Evolutionary conservation across 306 rosid species (phyloP).

Genomic region (Elaeagnus macrophylla): DNA sequence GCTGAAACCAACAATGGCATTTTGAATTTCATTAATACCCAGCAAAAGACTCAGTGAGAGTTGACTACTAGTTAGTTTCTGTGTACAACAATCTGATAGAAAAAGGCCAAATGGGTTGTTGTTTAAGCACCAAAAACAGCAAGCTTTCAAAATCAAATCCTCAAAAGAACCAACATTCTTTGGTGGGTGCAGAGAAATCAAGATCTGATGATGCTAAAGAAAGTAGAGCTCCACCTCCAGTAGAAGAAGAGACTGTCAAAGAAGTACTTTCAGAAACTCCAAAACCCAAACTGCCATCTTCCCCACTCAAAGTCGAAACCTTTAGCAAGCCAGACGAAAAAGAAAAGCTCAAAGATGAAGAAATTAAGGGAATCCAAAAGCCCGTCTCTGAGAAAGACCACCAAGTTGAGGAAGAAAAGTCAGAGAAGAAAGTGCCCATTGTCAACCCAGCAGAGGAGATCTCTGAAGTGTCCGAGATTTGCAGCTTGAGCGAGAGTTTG

Average conservation of each 20-base stretch:
- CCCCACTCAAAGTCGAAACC: background rate
- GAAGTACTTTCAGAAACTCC: conserved; percentile 78
- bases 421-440: conserved; percentile 22
- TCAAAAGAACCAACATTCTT: conserved; percentile 16
- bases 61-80: background rate
- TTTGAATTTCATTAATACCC: background rate
- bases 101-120: conserved; percentile 58
- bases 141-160: conserved; percentile 18
- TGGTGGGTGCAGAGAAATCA: conserved; percentile 11
- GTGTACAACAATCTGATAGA: no score
- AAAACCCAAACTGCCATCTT: conserved; percentile 23
- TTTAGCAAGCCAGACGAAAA: background rate
- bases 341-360: background rate
- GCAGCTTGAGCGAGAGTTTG: conserved; percentile 58
- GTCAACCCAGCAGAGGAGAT: conserved; percentile 27
- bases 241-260: conserved; percentile 79
- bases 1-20: no score
- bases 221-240: conserved; percentile 51
- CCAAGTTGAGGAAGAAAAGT: conserved; percentile 8
- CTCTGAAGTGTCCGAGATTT: conserved; percentile 57
- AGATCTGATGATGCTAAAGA: conserved; percentile 12
- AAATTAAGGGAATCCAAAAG: conserved; percentile 12
- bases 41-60: background rate
- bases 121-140: conserved; percentile 26
- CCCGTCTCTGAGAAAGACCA: conserved; percentile 15